Base-by-base conservation (phyloP, 148 eudicot genomes). In the Tetragonia tetragonoides region DNA sequence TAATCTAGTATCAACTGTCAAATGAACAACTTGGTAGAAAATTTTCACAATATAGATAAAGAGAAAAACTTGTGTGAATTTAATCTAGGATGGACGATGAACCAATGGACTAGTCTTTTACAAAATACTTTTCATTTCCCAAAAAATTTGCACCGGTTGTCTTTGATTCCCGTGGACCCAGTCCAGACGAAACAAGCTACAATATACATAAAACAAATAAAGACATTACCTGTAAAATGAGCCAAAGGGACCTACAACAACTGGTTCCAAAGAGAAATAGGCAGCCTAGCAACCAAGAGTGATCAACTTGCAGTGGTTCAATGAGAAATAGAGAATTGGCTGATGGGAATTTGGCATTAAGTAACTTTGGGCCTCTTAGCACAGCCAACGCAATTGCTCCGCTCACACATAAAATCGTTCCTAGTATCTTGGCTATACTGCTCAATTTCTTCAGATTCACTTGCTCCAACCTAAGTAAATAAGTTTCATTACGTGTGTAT, bases 211-310 rank as follows among this genome's bases (percentile, higher is more conserved):
- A 28, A 28, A 49, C 12, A 3, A 74, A 40, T 1, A 0, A 3
- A 3, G n/a, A 16, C 64, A 6, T n/a, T 87, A 92, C 98, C 98
- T 88, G 98, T 59, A 94, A 76, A 78, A 94, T 90, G 18, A 94
- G 95, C 93, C 95, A 94, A 56, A 86, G 3, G 10, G 98, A 89
- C 95, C 93, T 89, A 72, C 88, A 89, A 78, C 82, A 83, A 71
- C 85, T 49, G 78, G 88, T 87, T 21, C 68, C 91, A 70, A 94
- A 81, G 83, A 92, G 87, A 38, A 86, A 81, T 15, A 90, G 38
- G 59, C 90, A 90, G 18, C 98, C 98, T 6, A 92, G 44, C 37
- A 94, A 40, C 98, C 98, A 92, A 6, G 86, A 60, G 11, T 82
- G 73, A 21, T 85, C 87, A 64, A 59, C n/a, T 46, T 28, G 77